phyloP scores from a whole-genome alignment of 176 grass and related monocot species.

The Alloteropsis semialata region DNA sequence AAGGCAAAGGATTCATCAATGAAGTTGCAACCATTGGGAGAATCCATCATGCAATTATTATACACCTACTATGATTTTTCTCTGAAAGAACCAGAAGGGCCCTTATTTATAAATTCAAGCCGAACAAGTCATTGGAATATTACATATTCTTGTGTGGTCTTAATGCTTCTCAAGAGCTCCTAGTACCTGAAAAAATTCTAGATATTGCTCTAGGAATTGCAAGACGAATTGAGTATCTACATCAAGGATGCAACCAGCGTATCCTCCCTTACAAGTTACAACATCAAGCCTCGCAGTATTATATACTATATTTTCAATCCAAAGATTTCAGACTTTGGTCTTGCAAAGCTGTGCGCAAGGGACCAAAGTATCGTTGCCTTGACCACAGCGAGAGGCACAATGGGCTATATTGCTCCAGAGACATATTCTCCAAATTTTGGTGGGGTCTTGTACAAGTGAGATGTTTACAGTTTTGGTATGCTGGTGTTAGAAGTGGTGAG shows the following conservation, averaged over 20 bases:
- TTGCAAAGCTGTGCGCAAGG: conserved; percentile 59
- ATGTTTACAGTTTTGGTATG: conserved; percentile 52
- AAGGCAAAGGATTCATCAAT: conserved; percentile 64
- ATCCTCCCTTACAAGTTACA: conserved; percentile 70
- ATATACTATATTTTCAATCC: conserved; percentile 41
- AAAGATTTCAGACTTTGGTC: conserved; percentile 63
- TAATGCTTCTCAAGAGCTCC: not conserved
- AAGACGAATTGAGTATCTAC: conserved; percentile 58
- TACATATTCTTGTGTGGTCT: conserved; percentile 7
- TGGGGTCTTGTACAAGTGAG: conserved; percentile 31
- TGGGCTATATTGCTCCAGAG: conserved; percentile 51
- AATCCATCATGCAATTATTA: conserved; percentile 63
- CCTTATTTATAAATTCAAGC: conserved; percentile 56
- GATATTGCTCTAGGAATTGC: conserved; percentile 42
- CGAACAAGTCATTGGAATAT: conserved; percentile 47
- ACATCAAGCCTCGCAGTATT: conserved; percentile 71
- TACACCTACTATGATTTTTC: conserved; percentile 50
- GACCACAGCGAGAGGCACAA: conserved; percentile 33
- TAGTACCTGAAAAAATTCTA: conserved; percentile 18
- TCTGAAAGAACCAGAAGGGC: conserved; percentile 35
- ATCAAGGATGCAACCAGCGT: conserved; percentile 53
- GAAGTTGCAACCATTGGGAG: conserved; percentile 65
- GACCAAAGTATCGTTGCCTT: conserved; percentile 51
- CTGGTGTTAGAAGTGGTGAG: conserved; percentile 54
- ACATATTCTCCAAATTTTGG: conserved; percentile 42